Evolutionary conservation across 768 basidiomycete species (phyloP), one percentile per base, ranked within the genome.

Genomic region (Lyophyllum decastes): DNA sequence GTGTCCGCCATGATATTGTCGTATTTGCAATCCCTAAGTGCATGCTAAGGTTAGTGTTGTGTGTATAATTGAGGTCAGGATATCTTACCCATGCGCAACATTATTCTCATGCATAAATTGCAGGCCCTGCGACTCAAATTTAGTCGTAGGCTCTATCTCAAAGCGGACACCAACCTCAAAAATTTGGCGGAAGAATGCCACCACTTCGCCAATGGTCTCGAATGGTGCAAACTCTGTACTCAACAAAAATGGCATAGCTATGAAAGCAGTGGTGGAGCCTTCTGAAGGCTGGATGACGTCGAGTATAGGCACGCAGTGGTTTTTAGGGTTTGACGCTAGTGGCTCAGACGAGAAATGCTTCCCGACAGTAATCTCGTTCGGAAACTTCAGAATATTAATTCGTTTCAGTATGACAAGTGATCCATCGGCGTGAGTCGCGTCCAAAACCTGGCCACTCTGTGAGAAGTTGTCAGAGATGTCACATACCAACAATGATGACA

Each of bases 71-170:
- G 41, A 10, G 34, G n/a, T 19, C 11, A 30, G 3, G 6, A 16
- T 26, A 8, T 11, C 46, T 4, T 58, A 73, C 76, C 75, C 66
- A 56, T 77, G 74, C 0, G 66, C 66, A 17, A 76, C 64, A 3
- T 54, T 58, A 41, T 74, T 63, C 4, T 64, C 25, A 27, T 77
- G 73, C 70, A 76, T 74, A n/a, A 71, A 77, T 21, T 62, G 59
- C 1, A 77, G 33, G 0, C 72, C 73, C 72, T 76, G 25, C 17
- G 19, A 34, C 11, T 9, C 34, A 0, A 16, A 9, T n/a, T 30
- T 1, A 57, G n/a, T 9, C 30, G 7, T 10, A 49, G 47, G 58
- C 21, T 24, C 63, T 57, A 6, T 3, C 3, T 4, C 58, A 58
- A 57, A 67, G 64, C 8, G 63, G 60, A 17, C 63, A 54, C 14